Conservation (phyloP, 768 basidiomycete species). For the Lepiota venenata region DNA sequence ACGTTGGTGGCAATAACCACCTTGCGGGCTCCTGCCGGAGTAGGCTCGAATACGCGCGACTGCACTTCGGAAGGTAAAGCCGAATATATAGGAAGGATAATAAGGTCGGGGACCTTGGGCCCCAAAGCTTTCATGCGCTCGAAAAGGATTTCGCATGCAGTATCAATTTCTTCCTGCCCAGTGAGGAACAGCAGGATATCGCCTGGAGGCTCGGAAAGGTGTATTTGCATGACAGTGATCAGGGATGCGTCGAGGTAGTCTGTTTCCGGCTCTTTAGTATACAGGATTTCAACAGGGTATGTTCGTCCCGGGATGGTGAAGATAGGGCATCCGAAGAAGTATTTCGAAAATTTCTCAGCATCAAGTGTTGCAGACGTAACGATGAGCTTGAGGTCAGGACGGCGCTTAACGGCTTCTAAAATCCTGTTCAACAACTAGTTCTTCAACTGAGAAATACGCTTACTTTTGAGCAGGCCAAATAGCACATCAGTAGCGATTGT, state of each 20-base stretch:
- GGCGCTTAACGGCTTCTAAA: slow-evolving; percentile 89
- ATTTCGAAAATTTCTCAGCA: slow-evolving; percentile 98
- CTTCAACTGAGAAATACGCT: slow-evolving; percentile 15
- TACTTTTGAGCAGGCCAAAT: slow-evolving; percentile 93
- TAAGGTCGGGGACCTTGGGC: slow-evolving; percentile 95
- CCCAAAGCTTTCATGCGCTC: slow-evolving; percentile 99
- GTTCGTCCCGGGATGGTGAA: slow-evolving; percentile 99
- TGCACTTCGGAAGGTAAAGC: slow-evolving; percentile 98
- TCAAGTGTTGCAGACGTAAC: slow-evolving; percentile 99
- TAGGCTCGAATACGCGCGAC: slow-evolving; percentile 96
- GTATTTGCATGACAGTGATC: slow-evolving; percentile 99
- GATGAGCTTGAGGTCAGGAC: slow-evolving; percentile 95
- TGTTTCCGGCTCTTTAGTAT: slow-evolving; percentile 96
- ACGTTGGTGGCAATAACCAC: slow-evolving; percentile 99
- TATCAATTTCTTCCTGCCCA: slow-evolving; percentile 99
- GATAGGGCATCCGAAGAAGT: slow-evolving; percentile 98
- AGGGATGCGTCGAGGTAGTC: slow-evolving; percentile 98
- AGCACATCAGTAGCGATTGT: slow-evolving; percentile 98
- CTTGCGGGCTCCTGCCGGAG: slow-evolving; percentile 97
- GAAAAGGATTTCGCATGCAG: slow-evolving; percentile 92
- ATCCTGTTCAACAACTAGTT: slow-evolving; percentile 15
- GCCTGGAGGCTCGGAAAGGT: slow-evolving; percentile 95
- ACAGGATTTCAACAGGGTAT: slow-evolving; percentile 97
- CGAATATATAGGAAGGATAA: slow-evolving; percentile 97
- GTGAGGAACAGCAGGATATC: slow-evolving; percentile 97